These are phyloP conservation scores for Posidonia oceanica DNA, from an alignment of 116 monocot species.

Conservation along the genomic window DNA sequence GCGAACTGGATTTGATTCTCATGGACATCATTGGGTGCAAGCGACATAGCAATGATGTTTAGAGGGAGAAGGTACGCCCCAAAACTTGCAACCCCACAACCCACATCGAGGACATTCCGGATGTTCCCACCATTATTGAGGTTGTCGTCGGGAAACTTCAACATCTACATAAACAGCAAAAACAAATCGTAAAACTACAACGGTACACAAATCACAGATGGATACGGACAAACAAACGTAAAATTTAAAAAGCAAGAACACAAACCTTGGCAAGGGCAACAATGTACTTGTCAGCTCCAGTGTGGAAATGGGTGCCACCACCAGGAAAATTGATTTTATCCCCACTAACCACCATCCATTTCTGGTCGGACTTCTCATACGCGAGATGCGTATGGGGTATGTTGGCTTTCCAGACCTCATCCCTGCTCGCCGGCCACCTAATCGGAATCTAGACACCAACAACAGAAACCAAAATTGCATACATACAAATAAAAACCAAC, in stretches of 20 bases:
- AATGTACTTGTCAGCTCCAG: slow-evolving; percentile 84
- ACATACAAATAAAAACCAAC: neutral
- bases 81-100: slow-evolving; percentile 98
- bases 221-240: neutral
- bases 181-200: neutral
- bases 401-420: slow-evolving; percentile 87
- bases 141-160: slow-evolving; percentile 52
- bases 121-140: slow-evolving; percentile 74
- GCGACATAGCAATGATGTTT: slow-evolving; percentile 70
- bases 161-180: slow-evolving; percentile 46
- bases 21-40: slow-evolving; percentile 94
- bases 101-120: slow-evolving; percentile 76
- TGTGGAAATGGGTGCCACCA: slow-evolving; percentile 84
- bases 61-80: slow-evolving; percentile 74
- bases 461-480: neutral
- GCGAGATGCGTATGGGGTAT: slow-evolving; percentile 85
- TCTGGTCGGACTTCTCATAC: slow-evolving; percentile 77
- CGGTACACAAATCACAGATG: no score
- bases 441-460: slow-evolving; percentile 42
- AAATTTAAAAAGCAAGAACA: neutral
- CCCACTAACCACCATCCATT: slow-evolving; percentile 86
- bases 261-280: slow-evolving; percentile 61
- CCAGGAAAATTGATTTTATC: slow-evolving; percentile 90
- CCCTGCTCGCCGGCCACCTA: slow-evolving; percentile 68
- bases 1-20: slow-evolving; percentile 97